phyloP scores from a whole-genome alignment of 2,329 filamentous ascomycete species.

The Arthroderma uncinatum region DNA sequence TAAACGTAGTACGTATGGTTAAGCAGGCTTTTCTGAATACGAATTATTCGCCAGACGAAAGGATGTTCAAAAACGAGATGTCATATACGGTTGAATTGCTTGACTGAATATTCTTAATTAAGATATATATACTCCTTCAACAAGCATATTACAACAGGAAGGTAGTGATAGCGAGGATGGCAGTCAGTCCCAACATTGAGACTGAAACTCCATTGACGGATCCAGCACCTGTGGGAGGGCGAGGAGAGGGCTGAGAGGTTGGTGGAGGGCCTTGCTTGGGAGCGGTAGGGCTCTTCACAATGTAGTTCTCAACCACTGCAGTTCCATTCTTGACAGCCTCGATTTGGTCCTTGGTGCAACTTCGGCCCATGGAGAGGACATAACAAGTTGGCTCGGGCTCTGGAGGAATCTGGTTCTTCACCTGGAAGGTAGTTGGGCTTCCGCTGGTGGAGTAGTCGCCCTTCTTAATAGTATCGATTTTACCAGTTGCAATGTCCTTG shows the following conservation, averaged over 20 bases:
- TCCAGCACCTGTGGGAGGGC: background rate
- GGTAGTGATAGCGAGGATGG: background rate
- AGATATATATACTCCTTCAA: background rate
- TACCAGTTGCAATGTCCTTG: constrained; percentile 46
- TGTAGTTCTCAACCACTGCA: constrained; percentile 38
- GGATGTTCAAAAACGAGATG: background rate
- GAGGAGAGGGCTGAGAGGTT: background rate
- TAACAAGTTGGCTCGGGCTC: constrained; percentile 36
- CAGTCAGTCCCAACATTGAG: background rate
- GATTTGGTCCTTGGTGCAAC: constrained; percentile 38
- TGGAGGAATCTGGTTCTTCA: constrained; percentile 37
- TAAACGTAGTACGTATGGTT: no score
- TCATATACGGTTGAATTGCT: background rate
- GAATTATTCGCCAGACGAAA: background rate
- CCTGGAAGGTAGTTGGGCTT: constrained; percentile 28
- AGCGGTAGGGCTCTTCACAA: constrained; percentile 27
- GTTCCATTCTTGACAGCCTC: constrained; percentile 34
- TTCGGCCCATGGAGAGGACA: constrained; percentile 27
- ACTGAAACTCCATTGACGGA: background rate
- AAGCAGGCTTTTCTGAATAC: background rate
- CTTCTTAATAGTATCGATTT: constrained; percentile 30
- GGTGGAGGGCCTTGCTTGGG: background rate
- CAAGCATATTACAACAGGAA: background rate
- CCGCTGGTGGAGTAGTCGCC: constrained; percentile 32
- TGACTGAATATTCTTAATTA: background rate